Evolutionary conservation across 371 early-diverging fungal species (phyloP).

Genomic region (Apophysomyces ossiformis): DNA sequence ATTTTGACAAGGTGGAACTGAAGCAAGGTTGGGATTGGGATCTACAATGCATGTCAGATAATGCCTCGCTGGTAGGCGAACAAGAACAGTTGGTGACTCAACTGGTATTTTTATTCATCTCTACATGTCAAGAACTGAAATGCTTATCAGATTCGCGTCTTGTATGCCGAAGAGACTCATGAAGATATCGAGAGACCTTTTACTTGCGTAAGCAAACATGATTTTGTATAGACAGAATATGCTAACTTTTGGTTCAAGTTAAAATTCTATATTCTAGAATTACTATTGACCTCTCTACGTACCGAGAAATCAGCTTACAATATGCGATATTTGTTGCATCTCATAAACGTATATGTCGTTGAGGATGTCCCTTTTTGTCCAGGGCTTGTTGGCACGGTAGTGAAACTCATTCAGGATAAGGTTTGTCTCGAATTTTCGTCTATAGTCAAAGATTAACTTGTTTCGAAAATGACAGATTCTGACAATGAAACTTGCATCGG

Average conservation of each 20-base stretch:
- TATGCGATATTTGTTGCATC: conserved; percentile 67
- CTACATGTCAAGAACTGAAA: conserved; percentile 6
- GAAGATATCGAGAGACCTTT: conserved; percentile 39
- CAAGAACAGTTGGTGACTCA: conserved; percentile 62
- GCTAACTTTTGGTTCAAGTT: conserved; percentile 41
- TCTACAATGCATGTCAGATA: conserved; percentile 49
- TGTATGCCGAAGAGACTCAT: conserved; percentile 53
- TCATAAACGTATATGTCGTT: conserved; percentile 74
- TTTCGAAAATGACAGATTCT: conserved; percentile 42
- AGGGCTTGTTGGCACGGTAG: conserved; percentile 71
- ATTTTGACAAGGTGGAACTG: conserved; percentile 66
- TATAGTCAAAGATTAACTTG: background rate
- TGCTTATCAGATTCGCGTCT: conserved; percentile 52
- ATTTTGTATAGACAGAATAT: background rate
- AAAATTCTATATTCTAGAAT: conserved; percentile 71
- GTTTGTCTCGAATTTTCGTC: conserved; percentile 37
- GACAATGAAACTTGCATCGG: conserved; percentile 66
- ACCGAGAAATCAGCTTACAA: conserved; percentile 74
- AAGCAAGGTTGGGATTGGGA: conserved; percentile 59
- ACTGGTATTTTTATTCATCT: conserved; percentile 36
- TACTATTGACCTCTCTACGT: conserved; percentile 67
- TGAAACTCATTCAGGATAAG: conserved; percentile 79
- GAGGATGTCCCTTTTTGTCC: conserved; percentile 82
- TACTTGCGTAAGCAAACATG: conserved; percentile 39
- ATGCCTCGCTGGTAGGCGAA: conserved; percentile 45